Evolutionary conservation across 1,284 basidiomycete genomes (phyloP), one percentile per base, ranked within the genome.

Genomic region (Anthracocystis setariae): DNA sequence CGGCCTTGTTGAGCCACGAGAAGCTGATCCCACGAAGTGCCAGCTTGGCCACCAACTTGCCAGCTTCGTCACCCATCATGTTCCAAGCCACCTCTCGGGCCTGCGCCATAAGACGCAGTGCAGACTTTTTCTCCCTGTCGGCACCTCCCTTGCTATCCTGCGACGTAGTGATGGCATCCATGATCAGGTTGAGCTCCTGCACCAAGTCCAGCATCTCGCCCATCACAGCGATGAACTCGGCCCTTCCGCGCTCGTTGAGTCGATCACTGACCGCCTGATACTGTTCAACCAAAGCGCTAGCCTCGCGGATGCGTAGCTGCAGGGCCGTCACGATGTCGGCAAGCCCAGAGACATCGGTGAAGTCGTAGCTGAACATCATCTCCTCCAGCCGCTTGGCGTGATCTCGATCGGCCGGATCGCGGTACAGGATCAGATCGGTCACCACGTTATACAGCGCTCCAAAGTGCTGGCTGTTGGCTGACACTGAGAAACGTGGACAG

Each of bases 21-120:
- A 91, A 94, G 71, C 91, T 86, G 70, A 91, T 91, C 60, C 89
- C 87, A 49, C 89, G 88, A 54, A 96, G 88, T 17, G 91, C 90
- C 46, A 97, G 86, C 84, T 97, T 96, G 27, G 93, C 90, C 1
- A 98, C 86, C 29, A 94, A 87, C 49, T 90, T 88, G 42, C 87
- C 87, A 35, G 73, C 74, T 21, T 88, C 84, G 55, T 90, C 87
- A 68, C 92, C 91, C 33, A 96, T 85, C 93, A 98, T 96, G 73
- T 89, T 88, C 94, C 94, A 98, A 0, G 92, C 93, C 49, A 98
- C 90, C 80, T 94, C 91, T 9, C 90, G 88, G 0, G 93, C 93
- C 5, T 89, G 89, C 0, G 92, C 89, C 73, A 92, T 90, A 23
- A 97, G 84, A 39, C 92, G 87, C 37, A 94, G 86, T 1, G 93